Percentiles rank a stretch among this genome's conserved stretches.
Evolutionary conservation across 2,329 filamentous ascomycete species (phyloP).

Genomic region (Trichophyton mentagrophytes): DNA sequence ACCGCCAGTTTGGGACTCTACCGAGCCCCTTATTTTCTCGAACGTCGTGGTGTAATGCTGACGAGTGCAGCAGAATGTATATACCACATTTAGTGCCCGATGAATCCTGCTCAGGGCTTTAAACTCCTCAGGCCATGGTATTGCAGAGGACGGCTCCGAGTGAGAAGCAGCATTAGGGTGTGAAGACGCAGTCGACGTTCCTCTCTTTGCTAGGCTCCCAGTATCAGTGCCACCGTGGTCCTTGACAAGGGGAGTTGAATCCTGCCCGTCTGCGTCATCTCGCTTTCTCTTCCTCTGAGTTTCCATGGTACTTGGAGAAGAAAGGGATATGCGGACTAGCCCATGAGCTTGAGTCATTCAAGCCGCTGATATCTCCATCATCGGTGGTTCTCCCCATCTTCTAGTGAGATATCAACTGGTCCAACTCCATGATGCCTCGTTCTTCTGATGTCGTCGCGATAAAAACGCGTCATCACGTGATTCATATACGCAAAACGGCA

Average conservation of each 20-base stretch:
- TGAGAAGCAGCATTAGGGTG: slow-evolving; percentile 8
- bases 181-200: slow-evolving; percentile 6
- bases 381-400: not conserved
- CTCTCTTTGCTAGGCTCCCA: not conserved
- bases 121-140: slow-evolving; percentile 65
- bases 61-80: slow-evolving; percentile 85
- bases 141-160: slow-evolving; percentile 17
- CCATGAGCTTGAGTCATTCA: not conserved
- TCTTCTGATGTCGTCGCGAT: not conserved
- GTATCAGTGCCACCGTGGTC: slow-evolving; percentile 1
- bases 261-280: slow-evolving; percentile 1
- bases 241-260: slow-evolving; percentile 4
- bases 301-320: not conserved
- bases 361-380: not conserved
- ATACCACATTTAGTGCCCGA: slow-evolving; percentile 78
- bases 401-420: not conserved
- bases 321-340: not conserved
- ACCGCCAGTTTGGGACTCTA: slow-evolving; percentile 65
- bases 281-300: slow-evolving; percentile 11
- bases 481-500: not conserved
- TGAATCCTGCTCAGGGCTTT: slow-evolving; percentile 62
- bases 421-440: not conserved
- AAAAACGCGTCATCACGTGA: slow-evolving; percentile 4
- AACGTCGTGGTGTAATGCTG: slow-evolving; percentile 89
- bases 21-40: slow-evolving; percentile 70